Conservation (phyloP, 2,329 filamentous ascomycete genomes). For the Aurifilum marmelostoma region DNA sequence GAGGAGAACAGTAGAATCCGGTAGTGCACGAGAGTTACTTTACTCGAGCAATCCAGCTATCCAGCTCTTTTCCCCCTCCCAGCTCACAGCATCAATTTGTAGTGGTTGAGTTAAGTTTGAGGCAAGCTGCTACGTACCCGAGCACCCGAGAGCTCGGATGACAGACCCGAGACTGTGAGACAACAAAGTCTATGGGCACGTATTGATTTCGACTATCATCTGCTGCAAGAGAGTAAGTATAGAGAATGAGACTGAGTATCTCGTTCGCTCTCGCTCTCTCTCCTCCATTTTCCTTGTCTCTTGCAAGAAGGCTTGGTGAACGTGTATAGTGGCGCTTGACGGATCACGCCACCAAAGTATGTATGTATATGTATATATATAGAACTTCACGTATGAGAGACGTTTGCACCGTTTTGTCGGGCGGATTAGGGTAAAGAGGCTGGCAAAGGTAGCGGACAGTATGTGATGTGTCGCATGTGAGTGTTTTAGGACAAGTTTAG, state of each 20-base stretch:
- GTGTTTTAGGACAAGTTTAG: neutral
- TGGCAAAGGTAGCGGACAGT: neutral
- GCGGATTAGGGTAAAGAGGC: neutral
- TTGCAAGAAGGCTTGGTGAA: neutral
- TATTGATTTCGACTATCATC: neutral
- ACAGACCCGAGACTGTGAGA: slow-evolving; percentile 8
- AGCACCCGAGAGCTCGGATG: neutral
- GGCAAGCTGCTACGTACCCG: neutral
- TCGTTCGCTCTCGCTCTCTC: neutral
- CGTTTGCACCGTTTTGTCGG: neutral
- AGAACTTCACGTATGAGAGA: neutral
- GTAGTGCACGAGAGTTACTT: neutral
- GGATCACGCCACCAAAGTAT: no score
- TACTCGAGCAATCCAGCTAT: neutral
- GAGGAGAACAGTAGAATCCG: neutral
- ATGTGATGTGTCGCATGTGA: neutral
- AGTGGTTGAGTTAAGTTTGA: neutral
- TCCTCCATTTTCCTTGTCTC: no score
- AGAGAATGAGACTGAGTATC: neutral
- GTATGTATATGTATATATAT: no score
- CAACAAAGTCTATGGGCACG: neutral
- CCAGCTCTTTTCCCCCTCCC: neutral
- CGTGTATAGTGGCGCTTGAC: neutral
- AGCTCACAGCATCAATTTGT: neutral
- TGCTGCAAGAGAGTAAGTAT: neutral